Percentiles rank a stretch among this genome's conserved stretches.
Evolutionary conservation across 148 eudicot genomes (phyloP).

Genomic region (Diospyros lotus): DNA sequence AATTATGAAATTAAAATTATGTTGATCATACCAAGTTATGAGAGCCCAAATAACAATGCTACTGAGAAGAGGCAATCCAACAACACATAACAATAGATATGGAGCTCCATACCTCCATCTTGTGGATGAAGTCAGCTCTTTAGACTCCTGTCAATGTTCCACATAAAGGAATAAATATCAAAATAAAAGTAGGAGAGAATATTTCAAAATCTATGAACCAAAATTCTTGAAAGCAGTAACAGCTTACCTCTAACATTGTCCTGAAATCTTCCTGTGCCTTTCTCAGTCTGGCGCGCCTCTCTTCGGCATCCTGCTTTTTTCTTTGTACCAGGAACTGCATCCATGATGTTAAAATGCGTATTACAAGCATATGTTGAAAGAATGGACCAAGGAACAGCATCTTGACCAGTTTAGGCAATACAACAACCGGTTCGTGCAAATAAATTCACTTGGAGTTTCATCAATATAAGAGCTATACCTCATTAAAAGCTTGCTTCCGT

Average conservation of each 20-base stretch:
- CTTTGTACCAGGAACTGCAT: slow-evolving; percentile 62
- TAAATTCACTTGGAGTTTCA: slow-evolving; percentile 6
- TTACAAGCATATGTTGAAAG: not conserved
- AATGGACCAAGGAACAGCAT: not conserved
- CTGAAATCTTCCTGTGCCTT: slow-evolving; percentile 80
- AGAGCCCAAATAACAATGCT: slow-evolving; percentile 9
- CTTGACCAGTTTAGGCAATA: slow-evolving; percentile 4
- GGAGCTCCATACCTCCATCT: slow-evolving; percentile 99
- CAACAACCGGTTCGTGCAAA: not conserved
- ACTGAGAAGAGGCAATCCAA: not conserved
- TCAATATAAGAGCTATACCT: slow-evolving; percentile 41
- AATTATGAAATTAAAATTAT: not conserved
- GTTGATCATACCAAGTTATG: not conserved
- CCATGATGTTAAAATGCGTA: slow-evolving; percentile 14
- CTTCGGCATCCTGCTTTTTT: slow-evolving; percentile 86
- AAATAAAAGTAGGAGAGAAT: slow-evolving; percentile 5
- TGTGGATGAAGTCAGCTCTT: slow-evolving; percentile 58
- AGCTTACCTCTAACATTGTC: slow-evolving; percentile 79
- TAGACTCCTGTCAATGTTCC: slow-evolving; percentile 58
- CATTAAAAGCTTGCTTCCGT: slow-evolving; percentile 85
- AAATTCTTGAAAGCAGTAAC: slow-evolving; percentile 5
- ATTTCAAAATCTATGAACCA: not conserved
- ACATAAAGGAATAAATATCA: slow-evolving; percentile 12
- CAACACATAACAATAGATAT: not conserved
- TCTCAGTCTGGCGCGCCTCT: slow-evolving; percentile 76